Conservation (phyloP, 768 basidiomycete species). For the Kwoniella pini region DNA sequence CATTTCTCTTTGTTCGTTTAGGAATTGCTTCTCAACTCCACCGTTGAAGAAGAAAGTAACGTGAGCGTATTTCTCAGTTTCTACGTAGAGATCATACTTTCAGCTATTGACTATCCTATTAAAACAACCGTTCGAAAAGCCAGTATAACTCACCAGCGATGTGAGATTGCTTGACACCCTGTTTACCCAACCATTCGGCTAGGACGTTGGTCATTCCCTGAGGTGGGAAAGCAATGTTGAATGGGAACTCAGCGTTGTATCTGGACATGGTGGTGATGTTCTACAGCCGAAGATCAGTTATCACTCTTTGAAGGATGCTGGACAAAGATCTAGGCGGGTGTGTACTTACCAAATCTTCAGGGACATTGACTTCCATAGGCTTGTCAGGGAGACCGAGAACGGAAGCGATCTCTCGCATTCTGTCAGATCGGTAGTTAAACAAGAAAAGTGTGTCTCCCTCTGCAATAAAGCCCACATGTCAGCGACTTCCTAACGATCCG, state of each 20-base stretch:
- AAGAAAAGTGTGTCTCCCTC: conserved; percentile 88
- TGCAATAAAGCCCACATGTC: conserved; percentile 45
- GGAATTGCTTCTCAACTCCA: conserved; percentile 89
- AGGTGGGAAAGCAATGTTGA: conserved; percentile 89
- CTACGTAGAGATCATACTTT: conserved; percentile 53
- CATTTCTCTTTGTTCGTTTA: conserved; percentile 78
- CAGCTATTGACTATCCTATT: too few relatives aligned
- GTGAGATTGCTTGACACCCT: conserved; percentile 81
- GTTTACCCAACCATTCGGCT: conserved; percentile 81
- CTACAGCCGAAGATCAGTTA: too few relatives aligned
- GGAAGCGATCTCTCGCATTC: conserved; percentile 85
- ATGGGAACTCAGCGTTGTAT: conserved; percentile 89
- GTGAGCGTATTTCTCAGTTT: conserved; percentile 98
- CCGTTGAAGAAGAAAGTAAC: conserved; percentile 99
- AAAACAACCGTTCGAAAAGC: too few relatives aligned
- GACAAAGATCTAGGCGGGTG: too few relatives aligned
- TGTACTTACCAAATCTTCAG: conserved; percentile 75
- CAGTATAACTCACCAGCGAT: conserved; percentile 65
- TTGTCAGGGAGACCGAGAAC: conserved; percentile 80
- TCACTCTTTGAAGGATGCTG: too few relatives aligned
- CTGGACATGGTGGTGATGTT: conserved; percentile 89
- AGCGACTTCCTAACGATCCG: background rate
- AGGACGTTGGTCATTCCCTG: conserved; percentile 91
- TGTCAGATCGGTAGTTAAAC: conserved; percentile 97
- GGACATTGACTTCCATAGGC: conserved; percentile 78